Evolutionary conservation across 148 eudicot species (phyloP).

Genomic region (Polygonum aviculare): DNA sequence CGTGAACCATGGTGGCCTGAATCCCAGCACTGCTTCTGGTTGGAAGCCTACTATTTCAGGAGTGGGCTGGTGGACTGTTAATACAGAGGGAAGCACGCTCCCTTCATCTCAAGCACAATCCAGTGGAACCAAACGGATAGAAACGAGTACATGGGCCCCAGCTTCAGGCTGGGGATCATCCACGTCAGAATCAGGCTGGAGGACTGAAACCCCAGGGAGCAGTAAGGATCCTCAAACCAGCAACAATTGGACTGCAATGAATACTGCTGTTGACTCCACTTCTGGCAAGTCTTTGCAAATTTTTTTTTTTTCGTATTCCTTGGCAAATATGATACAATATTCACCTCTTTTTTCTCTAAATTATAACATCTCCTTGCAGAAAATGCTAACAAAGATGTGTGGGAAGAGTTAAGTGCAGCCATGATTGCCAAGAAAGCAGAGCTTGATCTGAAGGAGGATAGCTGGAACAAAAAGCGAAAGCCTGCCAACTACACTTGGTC

Average conservation of each 20-base stretch:
- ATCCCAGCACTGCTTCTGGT: conserved; percentile 6
- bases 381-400: conserved; percentile 35
- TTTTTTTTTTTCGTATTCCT: neutral
- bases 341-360: neutral
- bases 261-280: neutral
- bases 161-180: conserved; percentile 16
- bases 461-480: conserved; percentile 30
- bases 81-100: neutral
- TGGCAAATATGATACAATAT: no score
- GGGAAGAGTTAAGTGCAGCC: conserved; percentile 60
- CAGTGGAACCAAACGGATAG: conserved; percentile 15
- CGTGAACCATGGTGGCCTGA: conserved; percentile 31
- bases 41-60: neutral
- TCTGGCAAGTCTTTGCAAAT: neutral
- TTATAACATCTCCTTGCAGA: conserved; percentile 9
- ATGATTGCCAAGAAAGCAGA: conserved; percentile 54
- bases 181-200: conserved; percentile 16
- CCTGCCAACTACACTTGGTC: conserved; percentile 3
- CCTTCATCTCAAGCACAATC: neutral
- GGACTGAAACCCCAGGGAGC: neutral
- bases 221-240: neutral
- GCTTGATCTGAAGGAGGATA: conserved; percentile 28
- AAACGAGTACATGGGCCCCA: conserved; percentile 12
- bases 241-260: neutral
- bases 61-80: neutral